Conservation (phyloP, 805 yeast genomes). For the Candida saitoana region DNA sequence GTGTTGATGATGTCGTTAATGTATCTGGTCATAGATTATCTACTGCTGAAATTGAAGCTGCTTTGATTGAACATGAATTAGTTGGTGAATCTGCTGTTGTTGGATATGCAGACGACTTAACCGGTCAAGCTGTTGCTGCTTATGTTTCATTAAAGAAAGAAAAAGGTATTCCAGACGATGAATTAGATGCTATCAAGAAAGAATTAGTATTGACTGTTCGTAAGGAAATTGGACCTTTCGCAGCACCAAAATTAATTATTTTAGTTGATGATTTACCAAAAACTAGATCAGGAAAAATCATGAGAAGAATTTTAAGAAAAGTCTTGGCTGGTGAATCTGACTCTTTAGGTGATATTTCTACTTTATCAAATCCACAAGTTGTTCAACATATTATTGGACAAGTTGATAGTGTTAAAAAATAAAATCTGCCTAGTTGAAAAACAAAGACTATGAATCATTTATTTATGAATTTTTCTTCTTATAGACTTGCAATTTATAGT, state of each 20-base stretch:
- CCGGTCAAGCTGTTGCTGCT: conserved; percentile 97
- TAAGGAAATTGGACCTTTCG: conserved; percentile 89
- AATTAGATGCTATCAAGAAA: conserved; percentile 57
- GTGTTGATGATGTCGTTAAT: conserved; percentile 97
- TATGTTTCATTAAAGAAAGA: conserved; percentile 77
- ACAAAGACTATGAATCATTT: not conserved
- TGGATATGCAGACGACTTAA: conserved; percentile 89
- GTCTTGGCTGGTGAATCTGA: conserved; percentile 89
- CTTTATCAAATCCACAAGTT: conserved; percentile 80
- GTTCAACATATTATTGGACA: conserved; percentile 73
- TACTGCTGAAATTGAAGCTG: conserved; percentile 97
- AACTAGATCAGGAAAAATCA: conserved; percentile 97
- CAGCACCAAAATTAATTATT: conserved; percentile 87
- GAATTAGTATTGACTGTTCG: conserved; percentile 85
- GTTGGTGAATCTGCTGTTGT: conserved; percentile 97
- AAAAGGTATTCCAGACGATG: conserved; percentile 34
- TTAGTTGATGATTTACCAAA: conserved; percentile 92
- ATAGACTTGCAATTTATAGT: conserved; percentile 1
- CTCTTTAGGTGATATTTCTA: conserved; percentile 87
- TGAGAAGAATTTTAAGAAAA: conserved; percentile 96
- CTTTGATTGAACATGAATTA: conserved; percentile 68
- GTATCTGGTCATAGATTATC: conserved; percentile 97
- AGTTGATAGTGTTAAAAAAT: conserved; percentile 41
- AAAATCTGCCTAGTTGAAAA: not conserved
- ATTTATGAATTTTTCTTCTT: not conserved